A percentile compares a stretch with the other conserved stretches of the same genome.
Conservation (phyloP, 169 alveolate genomes). For the Eimeria necatrix region DNA sequence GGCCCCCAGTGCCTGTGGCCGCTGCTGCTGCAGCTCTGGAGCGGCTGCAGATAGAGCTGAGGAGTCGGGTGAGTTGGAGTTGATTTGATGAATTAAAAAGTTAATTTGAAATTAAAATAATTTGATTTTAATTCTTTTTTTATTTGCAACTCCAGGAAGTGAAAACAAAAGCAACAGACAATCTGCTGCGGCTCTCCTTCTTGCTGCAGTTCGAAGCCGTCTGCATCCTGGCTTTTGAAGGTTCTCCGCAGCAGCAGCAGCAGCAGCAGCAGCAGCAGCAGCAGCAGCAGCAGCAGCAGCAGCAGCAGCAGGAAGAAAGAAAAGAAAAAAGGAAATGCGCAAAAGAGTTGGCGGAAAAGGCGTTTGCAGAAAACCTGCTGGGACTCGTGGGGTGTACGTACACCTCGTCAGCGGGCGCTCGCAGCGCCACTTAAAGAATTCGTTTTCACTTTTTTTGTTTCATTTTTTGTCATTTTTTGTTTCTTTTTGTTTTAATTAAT, state of each 20-base stretch:
- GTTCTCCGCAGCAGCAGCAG: background rate
- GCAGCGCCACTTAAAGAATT: conserved; percentile 4
- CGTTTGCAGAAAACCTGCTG: background rate
- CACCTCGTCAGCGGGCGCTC: background rate
- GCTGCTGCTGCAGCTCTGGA: too few species aligned
- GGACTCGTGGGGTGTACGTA: conserved; percentile 2
- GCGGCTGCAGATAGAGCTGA: too few species aligned
- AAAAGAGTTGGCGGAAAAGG: background rate
- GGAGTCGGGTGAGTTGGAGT: too few species aligned
- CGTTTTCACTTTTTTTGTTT: background rate
- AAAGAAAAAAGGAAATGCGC: background rate
- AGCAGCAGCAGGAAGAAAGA: background rate
- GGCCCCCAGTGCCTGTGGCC: too few species aligned
- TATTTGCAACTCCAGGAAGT: background rate
- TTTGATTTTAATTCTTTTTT: too few species aligned
- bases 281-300: background rate
- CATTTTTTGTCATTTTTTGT: too few species aligned
- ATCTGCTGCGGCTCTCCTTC: too few species aligned
- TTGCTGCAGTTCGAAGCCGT: too few species aligned
- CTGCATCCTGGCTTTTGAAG: too few species aligned
- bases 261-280: background rate
- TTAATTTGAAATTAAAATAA: too few species aligned
- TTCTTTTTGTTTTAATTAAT: too few species aligned
- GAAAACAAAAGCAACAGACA: background rate
- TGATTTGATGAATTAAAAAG: too few species aligned